Conservation (phyloP, 192 early-diverging fungal species). For the Umbelopsis vinacea region DNA sequence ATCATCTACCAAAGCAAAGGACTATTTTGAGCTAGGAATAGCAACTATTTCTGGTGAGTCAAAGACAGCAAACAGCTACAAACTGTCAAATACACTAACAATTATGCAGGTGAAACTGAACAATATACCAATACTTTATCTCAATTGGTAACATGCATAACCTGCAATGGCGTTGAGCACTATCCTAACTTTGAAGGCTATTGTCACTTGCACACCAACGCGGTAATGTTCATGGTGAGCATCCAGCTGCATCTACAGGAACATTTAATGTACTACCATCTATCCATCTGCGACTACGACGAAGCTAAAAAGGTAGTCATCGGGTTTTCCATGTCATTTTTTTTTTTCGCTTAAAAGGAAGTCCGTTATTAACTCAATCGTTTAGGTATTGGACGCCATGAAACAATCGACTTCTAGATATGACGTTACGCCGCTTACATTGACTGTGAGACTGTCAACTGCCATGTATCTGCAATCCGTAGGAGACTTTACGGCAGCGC, state of each 20-base stretch:
- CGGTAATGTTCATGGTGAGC: background rate
- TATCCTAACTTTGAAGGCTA: background rate
- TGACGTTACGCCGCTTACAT: background rate
- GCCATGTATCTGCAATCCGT: constrained; percentile 10
- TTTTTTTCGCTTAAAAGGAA: background rate
- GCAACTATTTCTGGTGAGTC: background rate
- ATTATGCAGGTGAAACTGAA: background rate
- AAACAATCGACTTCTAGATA: background rate
- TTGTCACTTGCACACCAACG: background rate
- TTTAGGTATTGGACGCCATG: background rate
- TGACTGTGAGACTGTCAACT: background rate
- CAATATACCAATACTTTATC: background rate
- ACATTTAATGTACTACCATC: constrained; percentile 1
- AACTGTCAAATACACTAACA: too few relatives aligned
- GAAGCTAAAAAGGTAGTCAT: background rate
- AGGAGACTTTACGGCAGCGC: background rate
- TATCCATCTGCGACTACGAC: background rate
- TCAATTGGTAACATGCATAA: background rate
- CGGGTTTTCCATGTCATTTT: background rate
- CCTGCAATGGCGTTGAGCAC: background rate
- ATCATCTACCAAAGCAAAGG: background rate
- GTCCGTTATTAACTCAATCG: background rate
- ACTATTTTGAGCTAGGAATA: constrained; percentile 6
- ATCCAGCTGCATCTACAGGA: background rate
- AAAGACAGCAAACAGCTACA: background rate